Evolutionary conservation across 148 eudicot genomes (phyloP).

Genomic region (Cornus suecica): DNA sequence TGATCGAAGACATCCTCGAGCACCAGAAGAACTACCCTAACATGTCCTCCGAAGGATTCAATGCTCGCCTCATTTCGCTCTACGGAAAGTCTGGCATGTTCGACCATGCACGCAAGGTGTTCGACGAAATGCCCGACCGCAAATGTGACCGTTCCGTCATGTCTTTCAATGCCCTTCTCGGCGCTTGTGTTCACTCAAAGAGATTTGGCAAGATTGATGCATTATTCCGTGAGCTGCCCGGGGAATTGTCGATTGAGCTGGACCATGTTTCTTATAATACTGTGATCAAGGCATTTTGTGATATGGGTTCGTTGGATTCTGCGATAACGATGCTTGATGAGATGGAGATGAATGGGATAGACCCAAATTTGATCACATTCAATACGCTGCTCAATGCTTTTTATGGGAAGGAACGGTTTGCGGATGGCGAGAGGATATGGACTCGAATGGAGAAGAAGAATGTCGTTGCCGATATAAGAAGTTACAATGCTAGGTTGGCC

Average conservation of each 20-base stretch:
- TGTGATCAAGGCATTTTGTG: conserved; percentile 35
- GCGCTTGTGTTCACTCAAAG: conserved; percentile 47
- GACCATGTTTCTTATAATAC: conserved; percentile 53
- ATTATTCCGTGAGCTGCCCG: conserved; percentile 39
- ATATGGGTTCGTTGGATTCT: conserved; percentile 31
- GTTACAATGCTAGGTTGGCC: conserved; percentile 38
- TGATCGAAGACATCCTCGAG: conserved; percentile 61
- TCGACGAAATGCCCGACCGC: conserved; percentile 63
- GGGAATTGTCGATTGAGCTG: conserved; percentile 32
- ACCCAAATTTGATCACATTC: conserved; percentile 30
- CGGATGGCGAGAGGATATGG: conserved; percentile 51
- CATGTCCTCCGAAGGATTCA: conserved; percentile 43
- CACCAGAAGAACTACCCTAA: conserved; percentile 50
- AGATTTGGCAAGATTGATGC: conserved; percentile 36
- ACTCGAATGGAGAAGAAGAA: conserved; percentile 28
- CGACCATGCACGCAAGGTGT: conserved; percentile 54
- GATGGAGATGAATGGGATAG: conserved; percentile 44
- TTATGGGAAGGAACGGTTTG: conserved; percentile 25
- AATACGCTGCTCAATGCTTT: conserved; percentile 41
- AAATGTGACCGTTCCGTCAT: conserved; percentile 38
- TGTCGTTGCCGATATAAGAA: conserved; percentile 34
- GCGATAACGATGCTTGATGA: conserved; percentile 38
- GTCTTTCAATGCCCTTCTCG: conserved; percentile 65
- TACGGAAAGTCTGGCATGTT: conserved; percentile 67
- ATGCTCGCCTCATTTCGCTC: conserved; percentile 34